Conservation (phyloP, 1,284 basidiomycete species). For the Pisolithus thermaeus region DNA sequence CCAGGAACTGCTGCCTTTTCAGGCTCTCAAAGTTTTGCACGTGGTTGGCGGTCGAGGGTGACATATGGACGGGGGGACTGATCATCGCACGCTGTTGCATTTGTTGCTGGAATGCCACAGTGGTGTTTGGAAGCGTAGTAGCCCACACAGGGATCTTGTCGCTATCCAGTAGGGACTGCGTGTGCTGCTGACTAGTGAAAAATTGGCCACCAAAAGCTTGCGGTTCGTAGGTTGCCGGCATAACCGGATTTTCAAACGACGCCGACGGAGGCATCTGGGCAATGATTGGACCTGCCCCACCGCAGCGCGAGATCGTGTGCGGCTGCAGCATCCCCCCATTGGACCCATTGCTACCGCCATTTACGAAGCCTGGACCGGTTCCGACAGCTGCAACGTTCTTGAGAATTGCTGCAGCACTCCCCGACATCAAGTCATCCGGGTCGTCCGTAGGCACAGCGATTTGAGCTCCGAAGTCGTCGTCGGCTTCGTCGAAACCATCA, state of each 20-base stretch:
- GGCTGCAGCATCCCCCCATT: not conserved
- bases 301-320: constrained; percentile 17
- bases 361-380: constrained; percentile 11
- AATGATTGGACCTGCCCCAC: constrained; percentile 20
- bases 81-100: not conserved
- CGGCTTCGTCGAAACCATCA: constrained; percentile 34
- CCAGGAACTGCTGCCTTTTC: constrained; percentile 14
- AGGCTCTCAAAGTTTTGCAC: constrained; percentile 15
- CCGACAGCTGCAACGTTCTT: constrained; percentile 8
- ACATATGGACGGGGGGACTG: not conserved
- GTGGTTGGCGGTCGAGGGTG: not conserved
- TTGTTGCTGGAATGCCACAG: not conserved
- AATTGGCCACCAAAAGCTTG: constrained; percentile 6
- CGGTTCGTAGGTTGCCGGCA: constrained; percentile 29
- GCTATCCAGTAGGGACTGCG: not conserved
- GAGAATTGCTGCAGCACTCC: constrained; percentile 13
- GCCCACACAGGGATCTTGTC: not conserved
- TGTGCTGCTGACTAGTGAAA: not conserved
- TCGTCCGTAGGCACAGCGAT: constrained; percentile 23
- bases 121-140: not conserved
- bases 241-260: constrained; percentile 29
- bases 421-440: constrained; percentile 20
- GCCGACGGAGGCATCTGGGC: constrained; percentile 27
- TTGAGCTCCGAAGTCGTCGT: constrained; percentile 20
- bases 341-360: constrained; percentile 7